These are phyloP conservation scores for Saturnispora quitensis DNA, from an alignment of 805 yeast species.

Conservation along the genomic window DNA sequence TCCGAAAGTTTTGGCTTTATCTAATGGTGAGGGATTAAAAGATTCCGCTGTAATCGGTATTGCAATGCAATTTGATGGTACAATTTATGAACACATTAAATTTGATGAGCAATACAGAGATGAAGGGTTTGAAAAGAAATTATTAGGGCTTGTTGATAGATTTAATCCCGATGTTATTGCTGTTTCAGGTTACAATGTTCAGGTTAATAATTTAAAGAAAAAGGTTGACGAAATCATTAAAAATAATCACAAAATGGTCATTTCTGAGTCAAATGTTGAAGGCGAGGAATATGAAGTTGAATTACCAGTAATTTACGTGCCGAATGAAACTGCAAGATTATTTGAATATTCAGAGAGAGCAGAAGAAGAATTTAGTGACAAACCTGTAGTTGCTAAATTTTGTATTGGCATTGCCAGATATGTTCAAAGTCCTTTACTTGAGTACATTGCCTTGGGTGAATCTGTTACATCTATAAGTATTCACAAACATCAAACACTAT, in stretches of 20 bases:
- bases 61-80: constrained; percentile 70
- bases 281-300: constrained; percentile 28
- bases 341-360: constrained; percentile 77
- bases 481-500: constrained; percentile 58
- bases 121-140: constrained; percentile 54
- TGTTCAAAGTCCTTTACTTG: constrained; percentile 86
- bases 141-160: constrained; percentile 49
- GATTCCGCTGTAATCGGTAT: constrained; percentile 83
- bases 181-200: constrained; percentile 78
- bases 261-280: constrained; percentile 35
- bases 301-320: constrained; percentile 71
- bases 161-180: constrained; percentile 85
- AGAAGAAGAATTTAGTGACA: constrained; percentile 69
- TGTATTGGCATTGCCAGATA: constrained; percentile 87
- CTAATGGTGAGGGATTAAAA: constrained; percentile 80
- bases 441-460: constrained; percentile 73
- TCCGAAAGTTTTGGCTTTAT: constrained; percentile 74
- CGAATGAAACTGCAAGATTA: constrained; percentile 87
- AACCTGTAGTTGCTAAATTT: constrained; percentile 70
- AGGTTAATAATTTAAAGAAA: constrained; percentile 51
- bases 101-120: constrained; percentile 66
- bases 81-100: constrained; percentile 65
- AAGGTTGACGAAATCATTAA: constrained; percentile 48
- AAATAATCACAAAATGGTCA: constrained; percentile 39
- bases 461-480: constrained; percentile 62